Base-by-base conservation (phyloP, 2,329 filamentous ascomycete genomes). In the Fusarium pseudonygamai region DNA sequence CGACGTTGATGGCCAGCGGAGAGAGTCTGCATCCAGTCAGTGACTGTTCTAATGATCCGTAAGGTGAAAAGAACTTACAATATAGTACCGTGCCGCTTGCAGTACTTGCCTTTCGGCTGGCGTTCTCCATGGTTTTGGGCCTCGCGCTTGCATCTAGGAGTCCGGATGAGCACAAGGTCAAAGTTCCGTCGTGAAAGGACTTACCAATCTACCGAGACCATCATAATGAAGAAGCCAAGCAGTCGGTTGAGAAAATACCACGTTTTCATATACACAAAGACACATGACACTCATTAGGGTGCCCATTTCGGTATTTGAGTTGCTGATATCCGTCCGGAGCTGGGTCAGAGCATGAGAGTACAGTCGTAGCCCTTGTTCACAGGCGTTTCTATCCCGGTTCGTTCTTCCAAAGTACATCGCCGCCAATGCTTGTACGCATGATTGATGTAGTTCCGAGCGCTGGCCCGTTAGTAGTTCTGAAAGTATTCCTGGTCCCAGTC, bases 171-270 rank as follows among this genome's bases (percentile, higher is more conserved):
- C 3, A 20, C 15, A 40, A 10, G 6, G 34, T 2, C 34, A 55
- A 14, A 10, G 14, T 6, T 5, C 3, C 8, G 11, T 4, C 7
- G 6, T 40, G 15, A 14, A 7, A 9, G 3, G 12, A 32, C 68
- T 5, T 45, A 68, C 69, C 6, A 71, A 14, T 64, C 47, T 72
- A 2, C 62, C 69, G 13, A 72, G 16, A 1, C 69, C 69, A 22
- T 71, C 68, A 30, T 71, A 71, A 30, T 71, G 69, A 13, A 71
- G 53, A 5, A 71, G 69, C 69, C 69, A 71, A 3, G 69, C 69
- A 12, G 39, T 68, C 4, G 69, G 68, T 7, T 71, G 69, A 10
- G 69, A 71, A 16, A 71, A 72, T 0, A 64, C 56, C 2, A 71
- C 32, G 1, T 72, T 71, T 22, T 71, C 69, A 22, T 71, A 72